Percentiles rank a stretch among this genome's conserved stretches.
Evolutionary conservation across 2,329 filamentous ascomycete species (phyloP).

Genomic region (Plectosphaerella plurivora): DNA sequence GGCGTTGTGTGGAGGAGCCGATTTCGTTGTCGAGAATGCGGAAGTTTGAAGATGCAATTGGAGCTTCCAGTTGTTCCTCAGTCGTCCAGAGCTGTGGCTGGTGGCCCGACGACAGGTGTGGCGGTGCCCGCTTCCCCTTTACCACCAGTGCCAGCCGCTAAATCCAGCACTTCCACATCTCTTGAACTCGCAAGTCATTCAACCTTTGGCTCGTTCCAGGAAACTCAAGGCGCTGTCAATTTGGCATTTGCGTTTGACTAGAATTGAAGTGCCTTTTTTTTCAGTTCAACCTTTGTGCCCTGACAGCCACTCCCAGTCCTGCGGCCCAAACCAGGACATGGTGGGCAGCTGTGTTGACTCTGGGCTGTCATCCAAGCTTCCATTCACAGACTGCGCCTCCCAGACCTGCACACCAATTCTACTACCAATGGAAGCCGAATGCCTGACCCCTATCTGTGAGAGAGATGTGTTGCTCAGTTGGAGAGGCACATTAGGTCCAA

Average conservation of each 20-base stretch:
- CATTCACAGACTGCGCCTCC: neutral
- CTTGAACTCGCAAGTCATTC: too few species aligned
- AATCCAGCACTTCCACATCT: too few species aligned
- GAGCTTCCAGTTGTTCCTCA: too few species aligned
- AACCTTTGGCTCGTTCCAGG: too few species aligned
- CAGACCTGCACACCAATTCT: neutral
- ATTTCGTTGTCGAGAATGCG: slow-evolving; percentile 14
- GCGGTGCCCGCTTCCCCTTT: too few species aligned
- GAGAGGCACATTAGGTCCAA: neutral
- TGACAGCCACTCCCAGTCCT: slow-evolving; percentile 8
- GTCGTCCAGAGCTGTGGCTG: too few species aligned
- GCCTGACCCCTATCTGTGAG: neutral
- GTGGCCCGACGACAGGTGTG: too few species aligned
- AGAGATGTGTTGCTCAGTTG: neutral
- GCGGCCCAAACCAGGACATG: slow-evolving; percentile 3
- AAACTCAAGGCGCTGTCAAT: too few species aligned
- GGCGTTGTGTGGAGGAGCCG: slow-evolving; percentile 15
- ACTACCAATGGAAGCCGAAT: neutral
- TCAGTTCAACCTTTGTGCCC: neutral
- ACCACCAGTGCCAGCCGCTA: too few species aligned
- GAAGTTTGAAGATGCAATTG: slow-evolving; percentile 1
- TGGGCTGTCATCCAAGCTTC: neutral
- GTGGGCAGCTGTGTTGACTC: neutral
- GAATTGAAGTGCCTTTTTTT: too few species aligned
- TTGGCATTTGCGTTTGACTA: too few species aligned